These are phyloP conservation scores for Emmonsiellopsis sp. DNA, from an alignment of 2,329 filamentous ascomycete genomes.

Conservation along the genomic window DNA sequence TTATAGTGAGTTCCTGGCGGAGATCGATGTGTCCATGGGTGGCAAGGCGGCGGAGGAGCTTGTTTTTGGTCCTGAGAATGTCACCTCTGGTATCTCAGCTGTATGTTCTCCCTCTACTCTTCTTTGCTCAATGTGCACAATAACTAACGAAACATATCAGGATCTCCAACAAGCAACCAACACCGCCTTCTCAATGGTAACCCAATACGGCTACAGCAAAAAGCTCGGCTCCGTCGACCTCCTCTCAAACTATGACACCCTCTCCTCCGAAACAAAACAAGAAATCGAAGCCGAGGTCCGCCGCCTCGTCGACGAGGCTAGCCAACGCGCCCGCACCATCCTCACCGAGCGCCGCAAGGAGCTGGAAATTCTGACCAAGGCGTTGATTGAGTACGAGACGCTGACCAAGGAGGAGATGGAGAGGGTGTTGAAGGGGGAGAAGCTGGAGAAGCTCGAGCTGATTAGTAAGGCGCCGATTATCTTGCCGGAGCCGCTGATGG, in stretches of 20 bases:
- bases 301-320: conserved; percentile 71
- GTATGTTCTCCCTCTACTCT: conserved; percentile 41
- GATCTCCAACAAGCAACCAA: conserved; percentile 77
- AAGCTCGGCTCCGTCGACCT: conserved; percentile 86
- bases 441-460: conserved; percentile 57
- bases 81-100: conserved; percentile 76
- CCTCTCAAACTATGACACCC: conserved; percentile 64
- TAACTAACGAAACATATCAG: conserved; percentile 33
- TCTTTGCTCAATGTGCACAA: background rate
- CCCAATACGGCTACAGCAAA: conserved; percentile 79
- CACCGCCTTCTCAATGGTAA: conserved; percentile 80
- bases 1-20: conserved; percentile 72
- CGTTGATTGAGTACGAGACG: conserved; percentile 89
- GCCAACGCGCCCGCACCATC: conserved; percentile 62
- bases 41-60: conserved; percentile 86
- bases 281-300: conserved; percentile 85
- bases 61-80: conserved; percentile 80
- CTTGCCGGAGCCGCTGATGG: conserved; percentile 48
- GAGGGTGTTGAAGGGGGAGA: conserved; percentile 79
- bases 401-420: conserved; percentile 82
- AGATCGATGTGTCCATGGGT: conserved; percentile 72
- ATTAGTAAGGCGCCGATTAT: conserved; percentile 50
- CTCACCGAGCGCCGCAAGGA: conserved; percentile 70
- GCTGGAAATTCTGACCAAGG: conserved; percentile 78
- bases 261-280: conserved; percentile 79